phyloP scores from a whole-genome alignment of 106 monocot genomes.

The Iris macrosiphon region DNA sequence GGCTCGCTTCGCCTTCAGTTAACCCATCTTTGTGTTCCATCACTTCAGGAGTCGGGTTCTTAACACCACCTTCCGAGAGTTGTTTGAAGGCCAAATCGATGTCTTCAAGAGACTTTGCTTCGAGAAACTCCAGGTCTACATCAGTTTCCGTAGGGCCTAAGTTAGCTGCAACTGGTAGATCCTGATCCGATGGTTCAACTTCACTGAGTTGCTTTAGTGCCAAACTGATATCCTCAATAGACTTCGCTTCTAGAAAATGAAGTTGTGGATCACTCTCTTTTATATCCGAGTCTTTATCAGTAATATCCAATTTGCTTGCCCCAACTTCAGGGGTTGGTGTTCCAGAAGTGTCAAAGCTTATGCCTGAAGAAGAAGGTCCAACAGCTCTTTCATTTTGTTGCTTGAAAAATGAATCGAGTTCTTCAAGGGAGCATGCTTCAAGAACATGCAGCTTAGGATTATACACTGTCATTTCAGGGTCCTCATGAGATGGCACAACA shows the following conservation, averaged over 20 bases:
- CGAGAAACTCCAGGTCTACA: slow-evolving; percentile 17
- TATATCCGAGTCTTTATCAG: slow-evolving; percentile 3
- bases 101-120: slow-evolving; percentile 40
- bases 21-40: neutral
- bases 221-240: slow-evolving; percentile 15
- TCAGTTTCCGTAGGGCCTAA: neutral
- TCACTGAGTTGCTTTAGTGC: slow-evolving; percentile 9
- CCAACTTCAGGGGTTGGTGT: neutral
- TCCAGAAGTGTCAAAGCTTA: neutral
- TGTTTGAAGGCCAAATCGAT: slow-evolving; percentile 21
- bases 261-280: slow-evolving; percentile 18
- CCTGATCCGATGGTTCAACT: neutral
- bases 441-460: slow-evolving; percentile 51
- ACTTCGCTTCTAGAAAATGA: slow-evolving; percentile 21
- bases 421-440: slow-evolving; percentile 32
- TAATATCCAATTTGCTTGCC: neutral
- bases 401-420: slow-evolving; percentile 28
- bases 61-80: slow-evolving; percentile 2
- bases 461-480: slow-evolving; percentile 52
- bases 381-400: slow-evolving; percentile 8
- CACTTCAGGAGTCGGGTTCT: slow-evolving; percentile 6
- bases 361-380: slow-evolving; percentile 9
- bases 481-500: slow-evolving; percentile 7
- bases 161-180: neutral
- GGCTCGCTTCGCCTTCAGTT: neutral